phyloP scores from a whole-genome alignment of 225 moss, liverwort and hornwort genomes.

The Anthoceros angustus region DNA sequence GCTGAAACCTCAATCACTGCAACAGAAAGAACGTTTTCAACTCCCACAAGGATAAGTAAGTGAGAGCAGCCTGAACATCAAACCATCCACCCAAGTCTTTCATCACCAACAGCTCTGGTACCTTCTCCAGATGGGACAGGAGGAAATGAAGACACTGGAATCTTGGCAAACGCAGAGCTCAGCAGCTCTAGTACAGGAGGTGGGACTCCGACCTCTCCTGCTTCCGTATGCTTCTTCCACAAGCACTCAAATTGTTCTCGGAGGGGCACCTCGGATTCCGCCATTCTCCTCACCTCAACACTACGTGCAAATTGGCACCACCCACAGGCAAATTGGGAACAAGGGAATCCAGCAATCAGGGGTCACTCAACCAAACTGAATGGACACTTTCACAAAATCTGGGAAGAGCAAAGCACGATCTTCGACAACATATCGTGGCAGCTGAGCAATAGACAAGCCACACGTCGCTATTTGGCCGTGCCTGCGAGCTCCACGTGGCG shows the following conservation, averaged over 20 bases:
- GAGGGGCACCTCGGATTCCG: not conserved
- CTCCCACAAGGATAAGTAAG: not conserved
- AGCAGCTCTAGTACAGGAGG: not conserved
- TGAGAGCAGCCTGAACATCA: too few species aligned
- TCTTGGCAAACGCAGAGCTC: not conserved
- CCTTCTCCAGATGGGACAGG: not conserved
- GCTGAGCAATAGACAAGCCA: too few species aligned
- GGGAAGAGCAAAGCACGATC: too few species aligned
- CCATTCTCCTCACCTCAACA: not conserved
- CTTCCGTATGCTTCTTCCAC: not conserved
- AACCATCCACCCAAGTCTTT: too few species aligned
- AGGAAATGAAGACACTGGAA: not conserved
- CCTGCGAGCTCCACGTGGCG: too few species aligned
- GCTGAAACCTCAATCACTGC: constrained; percentile 46
- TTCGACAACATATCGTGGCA: too few species aligned
- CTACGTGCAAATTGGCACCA: not conserved
- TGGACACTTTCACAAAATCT: too few species aligned
- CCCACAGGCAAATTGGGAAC: not conserved
- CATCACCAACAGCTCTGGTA: not conserved
- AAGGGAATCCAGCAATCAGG: too few species aligned
- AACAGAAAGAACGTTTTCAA: not conserved
- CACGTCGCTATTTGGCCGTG: too few species aligned
- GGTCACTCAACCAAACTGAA: too few species aligned
- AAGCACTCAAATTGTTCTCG: not conserved
- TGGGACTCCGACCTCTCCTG: not conserved